phyloP scores from a whole-genome alignment of 768 basidiomycete species.

The Macrolepiota albuminosa region DNA sequence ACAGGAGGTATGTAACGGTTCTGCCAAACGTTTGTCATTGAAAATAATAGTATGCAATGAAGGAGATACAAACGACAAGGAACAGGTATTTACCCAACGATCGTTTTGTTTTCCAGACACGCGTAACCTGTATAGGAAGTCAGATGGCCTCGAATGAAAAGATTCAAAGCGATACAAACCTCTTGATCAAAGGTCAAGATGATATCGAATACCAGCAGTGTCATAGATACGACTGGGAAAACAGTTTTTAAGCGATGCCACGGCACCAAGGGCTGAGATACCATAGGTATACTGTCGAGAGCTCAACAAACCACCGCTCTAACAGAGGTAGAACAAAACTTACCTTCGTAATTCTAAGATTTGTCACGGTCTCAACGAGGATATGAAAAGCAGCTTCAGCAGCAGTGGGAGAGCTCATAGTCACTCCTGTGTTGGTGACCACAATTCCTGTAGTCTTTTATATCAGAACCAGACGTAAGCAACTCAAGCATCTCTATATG shows the following conservation, averaged over 20 bases:
- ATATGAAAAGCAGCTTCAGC: background rate
- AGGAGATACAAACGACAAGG: background rate
- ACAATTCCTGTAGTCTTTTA: no score
- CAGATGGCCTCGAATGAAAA: background rate
- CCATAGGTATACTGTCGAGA: background rate
- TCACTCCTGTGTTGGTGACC: background rate
- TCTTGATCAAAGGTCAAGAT: background rate
- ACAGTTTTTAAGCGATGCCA: background rate
- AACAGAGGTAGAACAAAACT: background rate
- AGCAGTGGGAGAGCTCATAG: background rate
- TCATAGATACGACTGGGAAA: background rate
- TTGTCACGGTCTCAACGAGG: background rate
- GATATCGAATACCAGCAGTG: background rate
- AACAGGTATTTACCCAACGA: background rate
- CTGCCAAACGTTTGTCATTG: background rate
- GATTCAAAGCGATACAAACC: background rate
- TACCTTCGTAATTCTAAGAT: background rate
- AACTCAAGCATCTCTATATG: no score
- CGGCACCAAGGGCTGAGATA: background rate
- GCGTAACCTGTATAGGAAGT: background rate
- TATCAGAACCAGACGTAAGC: no score
- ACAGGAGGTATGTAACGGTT: background rate
- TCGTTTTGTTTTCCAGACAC: background rate
- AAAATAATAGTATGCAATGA: background rate
- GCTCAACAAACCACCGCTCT: background rate